phyloP scores from a whole-genome alignment of 2,329 filamentous ascomycete species.

The Aspergillus vadensis region DNA sequence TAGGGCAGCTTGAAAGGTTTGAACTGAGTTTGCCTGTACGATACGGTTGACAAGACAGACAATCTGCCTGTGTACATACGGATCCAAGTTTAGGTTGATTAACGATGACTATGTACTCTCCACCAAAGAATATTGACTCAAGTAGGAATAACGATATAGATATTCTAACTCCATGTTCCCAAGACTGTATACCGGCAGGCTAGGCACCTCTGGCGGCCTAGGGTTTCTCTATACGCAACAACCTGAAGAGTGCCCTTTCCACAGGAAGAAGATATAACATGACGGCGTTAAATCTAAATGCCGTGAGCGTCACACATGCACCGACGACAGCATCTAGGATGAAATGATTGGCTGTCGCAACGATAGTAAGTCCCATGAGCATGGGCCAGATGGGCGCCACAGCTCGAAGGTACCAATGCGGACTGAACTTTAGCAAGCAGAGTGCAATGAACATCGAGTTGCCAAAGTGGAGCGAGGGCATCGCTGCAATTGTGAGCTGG shows the following conservation, averaged over 20 bases:
- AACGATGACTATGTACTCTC: not conserved
- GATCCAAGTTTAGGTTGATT: not conserved
- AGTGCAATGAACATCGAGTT: constrained; percentile 34
- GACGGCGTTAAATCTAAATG: constrained; percentile 24
- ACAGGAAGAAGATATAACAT: constrained; percentile 29
- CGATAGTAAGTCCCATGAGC: constrained; percentile 57
- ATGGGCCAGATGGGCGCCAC: constrained; percentile 49
- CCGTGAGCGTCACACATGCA: constrained; percentile 38
- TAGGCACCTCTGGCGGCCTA: not conserved
- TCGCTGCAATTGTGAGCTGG: constrained; percentile 53
- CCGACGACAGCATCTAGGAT: constrained; percentile 68
- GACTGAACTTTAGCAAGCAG: constrained; percentile 42
- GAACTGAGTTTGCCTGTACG: not conserved
- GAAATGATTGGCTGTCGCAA: constrained; percentile 69
- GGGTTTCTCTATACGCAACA: constrained; percentile 29
- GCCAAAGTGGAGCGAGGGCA: constrained; percentile 54
- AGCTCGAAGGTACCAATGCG: constrained; percentile 40
- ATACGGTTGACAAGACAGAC: not conserved
- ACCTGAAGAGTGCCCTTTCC: constrained; percentile 22
- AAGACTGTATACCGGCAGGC: not conserved
- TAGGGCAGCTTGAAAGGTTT: not conserved
- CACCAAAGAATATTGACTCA: not conserved
- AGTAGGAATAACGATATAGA: not conserved
- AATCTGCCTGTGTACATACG: too few species aligned
- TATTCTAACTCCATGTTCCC: too few species aligned